These are phyloP conservation scores for Suillus subalutaceus DNA, from an alignment of 768 basidiomycete genomes.

Conservation along the genomic window DNA sequence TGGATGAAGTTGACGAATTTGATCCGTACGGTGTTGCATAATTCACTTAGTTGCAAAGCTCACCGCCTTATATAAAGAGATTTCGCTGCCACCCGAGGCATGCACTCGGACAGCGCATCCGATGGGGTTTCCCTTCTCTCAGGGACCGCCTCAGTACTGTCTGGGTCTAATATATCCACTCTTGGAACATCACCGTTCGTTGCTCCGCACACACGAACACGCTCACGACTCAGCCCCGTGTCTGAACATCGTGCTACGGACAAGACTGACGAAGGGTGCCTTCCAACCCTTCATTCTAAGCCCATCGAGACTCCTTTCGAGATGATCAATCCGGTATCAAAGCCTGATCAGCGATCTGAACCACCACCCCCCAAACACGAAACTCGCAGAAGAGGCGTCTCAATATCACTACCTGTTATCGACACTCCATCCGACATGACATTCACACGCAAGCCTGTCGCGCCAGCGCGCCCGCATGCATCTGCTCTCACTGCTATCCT, in stretches of 20 bases:
- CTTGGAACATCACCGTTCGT: slow-evolving; percentile 51
- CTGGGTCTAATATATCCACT: slow-evolving; percentile 57
- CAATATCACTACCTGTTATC: slow-evolving; percentile 28
- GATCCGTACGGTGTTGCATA: slow-evolving; percentile 61
- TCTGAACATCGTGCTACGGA: slow-evolving; percentile 50
- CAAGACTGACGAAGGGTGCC: slow-evolving; percentile 28
- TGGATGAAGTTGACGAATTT: slow-evolving; percentile 74
- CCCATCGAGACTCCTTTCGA: slow-evolving; percentile 52
- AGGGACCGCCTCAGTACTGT: slow-evolving; percentile 48
- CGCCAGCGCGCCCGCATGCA: slow-evolving; percentile 43
- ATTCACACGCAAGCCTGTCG: slow-evolving; percentile 58
- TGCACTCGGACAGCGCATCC: slow-evolving; percentile 62
- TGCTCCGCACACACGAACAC: slow-evolving; percentile 36
- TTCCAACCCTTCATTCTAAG: slow-evolving; percentile 25
- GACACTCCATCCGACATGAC: slow-evolving; percentile 32
- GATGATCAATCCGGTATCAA: slow-evolving; percentile 49
- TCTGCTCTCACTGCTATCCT: slow-evolving; percentile 80
- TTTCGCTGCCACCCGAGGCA: slow-evolving; percentile 63
- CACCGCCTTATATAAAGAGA: slow-evolving; percentile 51
- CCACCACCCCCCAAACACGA: slow-evolving; percentile 26
- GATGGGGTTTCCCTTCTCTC: slow-evolving; percentile 66
- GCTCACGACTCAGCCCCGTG: slow-evolving; percentile 64
- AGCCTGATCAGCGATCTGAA: slow-evolving; percentile 24
- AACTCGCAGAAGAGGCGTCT: slow-evolving; percentile 32
- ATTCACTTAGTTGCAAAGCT: neutral